Conservation (phyloP, 257 asterid species). For the Ilex aquifolium region DNA sequence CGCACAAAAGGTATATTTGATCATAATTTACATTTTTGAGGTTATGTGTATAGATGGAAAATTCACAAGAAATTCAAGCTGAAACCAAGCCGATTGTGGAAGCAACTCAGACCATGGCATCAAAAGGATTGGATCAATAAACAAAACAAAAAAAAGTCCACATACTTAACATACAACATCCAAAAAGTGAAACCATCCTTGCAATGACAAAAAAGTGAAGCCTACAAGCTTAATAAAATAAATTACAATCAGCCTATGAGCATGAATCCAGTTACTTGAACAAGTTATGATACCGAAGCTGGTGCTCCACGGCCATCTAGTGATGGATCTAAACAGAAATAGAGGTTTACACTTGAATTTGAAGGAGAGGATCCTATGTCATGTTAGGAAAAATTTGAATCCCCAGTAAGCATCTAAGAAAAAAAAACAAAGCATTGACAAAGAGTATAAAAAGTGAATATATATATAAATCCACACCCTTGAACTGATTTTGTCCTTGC, state of each 20-base stretch:
- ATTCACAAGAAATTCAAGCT: conserved; percentile 8
- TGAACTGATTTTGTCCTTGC: neutral
- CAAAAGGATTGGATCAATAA: too few relatives aligned
- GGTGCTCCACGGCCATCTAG: too few relatives aligned
- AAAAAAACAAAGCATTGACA: neutral
- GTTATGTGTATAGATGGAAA: neutral
- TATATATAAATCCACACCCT: neutral
- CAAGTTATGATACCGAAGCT: too few relatives aligned
- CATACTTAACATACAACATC: conserved; percentile 14
- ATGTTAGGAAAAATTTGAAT: too few relatives aligned
- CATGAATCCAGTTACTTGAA: neutral
- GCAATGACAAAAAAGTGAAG: neutral
- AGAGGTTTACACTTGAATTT: neutral
- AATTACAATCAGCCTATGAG: neutral
- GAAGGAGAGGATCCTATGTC: neutral
- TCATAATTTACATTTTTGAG: neutral
- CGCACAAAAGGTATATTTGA: neutral
- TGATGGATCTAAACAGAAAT: neutral
- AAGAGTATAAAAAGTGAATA: too few relatives aligned
- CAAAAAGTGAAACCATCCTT: neutral
- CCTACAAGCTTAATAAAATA: conserved; percentile 7
- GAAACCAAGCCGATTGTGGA: neutral
- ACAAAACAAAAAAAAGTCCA: conserved; percentile 1
- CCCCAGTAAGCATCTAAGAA: too few relatives aligned
- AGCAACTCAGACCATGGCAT: too few relatives aligned